Evolutionary conservation across 139 green algal species (phyloP).

Genomic region (Coccomyxa sp.): DNA sequence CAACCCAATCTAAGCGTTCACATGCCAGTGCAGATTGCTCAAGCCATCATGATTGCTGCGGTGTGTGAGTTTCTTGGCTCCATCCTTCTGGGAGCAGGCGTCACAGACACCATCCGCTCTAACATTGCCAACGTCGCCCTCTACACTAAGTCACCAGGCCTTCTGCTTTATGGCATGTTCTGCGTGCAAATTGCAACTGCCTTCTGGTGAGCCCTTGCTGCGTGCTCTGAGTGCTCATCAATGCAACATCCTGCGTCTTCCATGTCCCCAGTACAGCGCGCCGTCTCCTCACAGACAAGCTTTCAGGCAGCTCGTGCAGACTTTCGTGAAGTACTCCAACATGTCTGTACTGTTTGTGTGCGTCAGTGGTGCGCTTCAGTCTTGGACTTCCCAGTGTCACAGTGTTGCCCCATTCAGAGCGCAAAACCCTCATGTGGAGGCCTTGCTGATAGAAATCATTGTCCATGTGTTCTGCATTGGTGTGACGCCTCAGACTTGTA

Average conservation of each 20-base stretch:
- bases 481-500: neutral
- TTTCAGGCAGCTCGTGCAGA: too few species aligned
- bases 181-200: constrained; percentile 8
- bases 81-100: neutral
- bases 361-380: too few species aligned
- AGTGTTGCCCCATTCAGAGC: too few species aligned
- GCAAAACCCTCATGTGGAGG: too few species aligned
- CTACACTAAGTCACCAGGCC: neutral
- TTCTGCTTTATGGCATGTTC: constrained; percentile 21
- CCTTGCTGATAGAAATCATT: neutral
- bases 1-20: neutral
- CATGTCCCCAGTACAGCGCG: neutral
- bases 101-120: neutral
- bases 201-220: neutral
- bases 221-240: neutral
- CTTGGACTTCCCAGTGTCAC: too few species aligned
- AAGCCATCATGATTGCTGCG: neutral
- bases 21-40: neutral
- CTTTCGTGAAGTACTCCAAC: too few species aligned
- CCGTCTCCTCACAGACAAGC: neutral
- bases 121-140: neutral
- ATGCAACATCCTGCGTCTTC: neutral
- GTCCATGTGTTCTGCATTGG: neutral
- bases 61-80: neutral
- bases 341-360: too few species aligned